phyloP scores from a whole-genome alignment of 345 rosid species.

The Syzygium oleosum region DNA sequence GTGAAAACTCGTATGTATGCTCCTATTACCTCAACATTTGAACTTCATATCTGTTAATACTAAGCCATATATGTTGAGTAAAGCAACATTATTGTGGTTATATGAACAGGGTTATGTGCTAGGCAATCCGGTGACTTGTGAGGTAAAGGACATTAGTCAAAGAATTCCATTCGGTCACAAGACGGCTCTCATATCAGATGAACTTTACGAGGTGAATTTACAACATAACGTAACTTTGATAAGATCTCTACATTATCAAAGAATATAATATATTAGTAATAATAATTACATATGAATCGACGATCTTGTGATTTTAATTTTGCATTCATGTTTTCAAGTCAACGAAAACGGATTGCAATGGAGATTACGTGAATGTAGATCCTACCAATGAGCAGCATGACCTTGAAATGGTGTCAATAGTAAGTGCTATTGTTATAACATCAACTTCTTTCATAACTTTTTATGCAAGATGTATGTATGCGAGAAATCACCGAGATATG shows the following conservation, averaged over 20 bases:
- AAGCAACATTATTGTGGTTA: neutral
- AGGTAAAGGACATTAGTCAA: conserved; percentile 10
- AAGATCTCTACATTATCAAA: neutral
- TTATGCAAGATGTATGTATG: neutral
- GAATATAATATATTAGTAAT: neutral
- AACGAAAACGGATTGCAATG: conserved; percentile 5
- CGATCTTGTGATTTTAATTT: neutral
- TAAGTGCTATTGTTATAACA: neutral
- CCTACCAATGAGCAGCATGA: conserved; percentile 1
- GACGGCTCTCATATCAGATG: conserved; percentile 47
- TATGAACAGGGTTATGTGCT: conserved; percentile 33
- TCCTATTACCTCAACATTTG: neutral
- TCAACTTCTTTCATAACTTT: neutral
- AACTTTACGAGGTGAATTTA: conserved; percentile 36
- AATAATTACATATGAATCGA: neutral
- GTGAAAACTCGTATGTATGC: neutral
- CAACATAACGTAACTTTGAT: neutral
- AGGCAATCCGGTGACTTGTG: conserved; percentile 30
- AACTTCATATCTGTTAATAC: neutral
- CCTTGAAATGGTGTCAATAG: neutral
- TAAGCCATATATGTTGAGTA: neutral
- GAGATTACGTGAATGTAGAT: conserved; percentile 5
- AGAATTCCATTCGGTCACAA: conserved; percentile 24
- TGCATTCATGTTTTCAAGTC: neutral
- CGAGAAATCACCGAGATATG: neutral